Conservation (phyloP, 2,329 filamentous ascomycete species). For the Dothistroma pini region DNA sequence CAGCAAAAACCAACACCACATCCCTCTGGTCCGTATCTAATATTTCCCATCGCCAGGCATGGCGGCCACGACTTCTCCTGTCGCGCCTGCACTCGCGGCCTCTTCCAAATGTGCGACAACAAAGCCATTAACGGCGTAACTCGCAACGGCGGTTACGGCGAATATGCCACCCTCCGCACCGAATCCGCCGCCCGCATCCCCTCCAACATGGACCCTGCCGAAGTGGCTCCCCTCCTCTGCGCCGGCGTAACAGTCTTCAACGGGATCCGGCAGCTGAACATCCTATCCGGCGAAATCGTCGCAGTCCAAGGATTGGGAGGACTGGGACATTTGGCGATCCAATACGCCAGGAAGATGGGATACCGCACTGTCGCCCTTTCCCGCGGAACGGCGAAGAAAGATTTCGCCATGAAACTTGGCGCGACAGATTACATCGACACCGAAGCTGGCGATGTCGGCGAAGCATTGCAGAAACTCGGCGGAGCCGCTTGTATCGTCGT, state of each 20-base stretch:
- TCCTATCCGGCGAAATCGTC: conserved; percentile 44
- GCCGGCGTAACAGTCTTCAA: conserved; percentile 53
- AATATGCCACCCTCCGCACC: conserved; percentile 58
- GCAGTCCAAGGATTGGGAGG: conserved; percentile 52
- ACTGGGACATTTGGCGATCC: conserved; percentile 50
- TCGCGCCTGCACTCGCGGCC: conserved; percentile 58
- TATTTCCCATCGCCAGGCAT: conserved; percentile 44
- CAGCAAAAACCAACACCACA: too few species aligned
- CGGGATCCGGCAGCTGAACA: conserved; percentile 47
- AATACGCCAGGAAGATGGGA: conserved; percentile 52
- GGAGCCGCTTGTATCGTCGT: conserved; percentile 60
- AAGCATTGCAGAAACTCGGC: conserved; percentile 54
- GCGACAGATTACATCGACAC: conserved; percentile 57
- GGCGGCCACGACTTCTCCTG: conserved; percentile 63
- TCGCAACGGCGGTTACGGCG: conserved; percentile 60
- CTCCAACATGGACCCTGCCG: conserved; percentile 43
- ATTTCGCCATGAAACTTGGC: conserved; percentile 53
- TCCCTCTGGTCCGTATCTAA: background rate
- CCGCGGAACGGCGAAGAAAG: conserved; percentile 49
- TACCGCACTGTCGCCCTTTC: conserved; percentile 52
- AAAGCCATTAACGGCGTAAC: conserved; percentile 61
- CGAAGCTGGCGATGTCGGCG: conserved; percentile 48
- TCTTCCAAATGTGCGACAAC: conserved; percentile 67
- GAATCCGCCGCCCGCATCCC: conserved; percentile 58
- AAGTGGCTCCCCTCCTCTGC: conserved; percentile 48